These are phyloP conservation scores for Citrus sp. DNA, from an alignment of 345 rosid genomes.

Conservation along the genomic window DNA sequence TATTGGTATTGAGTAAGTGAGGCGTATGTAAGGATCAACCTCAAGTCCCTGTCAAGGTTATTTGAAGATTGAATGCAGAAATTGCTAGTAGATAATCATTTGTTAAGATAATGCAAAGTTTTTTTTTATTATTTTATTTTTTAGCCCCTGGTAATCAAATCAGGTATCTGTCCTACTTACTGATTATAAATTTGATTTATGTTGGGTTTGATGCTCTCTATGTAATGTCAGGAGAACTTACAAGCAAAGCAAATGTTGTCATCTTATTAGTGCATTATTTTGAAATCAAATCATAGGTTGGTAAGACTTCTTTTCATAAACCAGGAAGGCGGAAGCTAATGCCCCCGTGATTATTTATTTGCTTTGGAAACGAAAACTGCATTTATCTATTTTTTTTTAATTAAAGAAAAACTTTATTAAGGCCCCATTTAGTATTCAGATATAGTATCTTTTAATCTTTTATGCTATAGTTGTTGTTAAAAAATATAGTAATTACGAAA, in stretches of 20 bases:
- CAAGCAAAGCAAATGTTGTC: slow-evolving; percentile 2
- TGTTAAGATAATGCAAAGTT: background rate
- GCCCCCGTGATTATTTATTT: too few relatives aligned
- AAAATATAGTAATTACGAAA: too few relatives aligned
- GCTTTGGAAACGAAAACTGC: too few relatives aligned
- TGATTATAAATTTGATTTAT: too few relatives aligned
- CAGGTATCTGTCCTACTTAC: background rate
- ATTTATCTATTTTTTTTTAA: too few relatives aligned
- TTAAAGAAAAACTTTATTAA: too few relatives aligned
- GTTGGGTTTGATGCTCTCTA: background rate
- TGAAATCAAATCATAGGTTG: background rate
- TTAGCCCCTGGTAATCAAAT: background rate
- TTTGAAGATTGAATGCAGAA: background rate
- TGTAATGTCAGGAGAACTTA: background rate
- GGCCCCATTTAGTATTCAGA: too few relatives aligned
- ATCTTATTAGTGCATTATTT: background rate
- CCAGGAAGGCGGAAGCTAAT: too few relatives aligned
- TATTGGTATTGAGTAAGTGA: background rate
- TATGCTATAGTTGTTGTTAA: too few relatives aligned
- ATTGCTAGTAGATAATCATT: background rate
- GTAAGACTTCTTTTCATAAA: background rate
- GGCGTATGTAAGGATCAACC: background rate
- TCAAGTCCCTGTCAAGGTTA: background rate
- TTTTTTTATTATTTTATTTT: too few relatives aligned
- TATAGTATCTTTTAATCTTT: too few relatives aligned